Evolutionary conservation across 495 filamentous ascomycete genomes (phyloP).

Genomic region (Opeltia flavorubescens): DNA sequence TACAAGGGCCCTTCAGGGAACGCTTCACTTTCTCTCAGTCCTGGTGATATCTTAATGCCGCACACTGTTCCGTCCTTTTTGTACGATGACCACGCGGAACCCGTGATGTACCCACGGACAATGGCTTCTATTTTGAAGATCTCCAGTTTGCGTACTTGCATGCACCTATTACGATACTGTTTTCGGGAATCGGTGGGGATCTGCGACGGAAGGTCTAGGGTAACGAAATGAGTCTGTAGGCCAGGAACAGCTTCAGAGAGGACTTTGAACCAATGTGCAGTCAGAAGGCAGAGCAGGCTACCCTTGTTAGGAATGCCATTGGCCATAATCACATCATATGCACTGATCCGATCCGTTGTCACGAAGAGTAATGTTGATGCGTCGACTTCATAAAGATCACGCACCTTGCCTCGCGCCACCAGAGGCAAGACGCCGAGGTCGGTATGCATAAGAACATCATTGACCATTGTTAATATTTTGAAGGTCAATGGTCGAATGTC

Average conservation of each 20-base stretch:
- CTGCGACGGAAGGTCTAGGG: slow-evolving; percentile 46
- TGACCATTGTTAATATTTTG: too few species aligned
- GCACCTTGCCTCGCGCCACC: slow-evolving; percentile 60
- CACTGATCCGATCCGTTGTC: slow-evolving; percentile 72
- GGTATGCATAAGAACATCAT: slow-evolving; percentile 12
- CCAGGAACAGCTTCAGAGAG: slow-evolving; percentile 41
- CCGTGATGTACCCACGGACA: slow-evolving; percentile 88
- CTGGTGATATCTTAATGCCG: slow-evolving; percentile 47
- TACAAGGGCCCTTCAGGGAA: slow-evolving; percentile 64
- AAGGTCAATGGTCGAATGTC: too few species aligned
- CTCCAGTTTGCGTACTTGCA: slow-evolving; percentile 67
- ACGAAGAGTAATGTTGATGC: slow-evolving; percentile 71
- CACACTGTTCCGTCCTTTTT: slow-evolving; percentile 64
- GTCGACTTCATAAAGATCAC: slow-evolving; percentile 68
- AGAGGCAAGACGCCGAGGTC: slow-evolving; percentile 43
- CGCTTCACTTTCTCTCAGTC: slow-evolving; percentile 55
- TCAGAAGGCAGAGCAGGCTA: slow-evolving; percentile 55
- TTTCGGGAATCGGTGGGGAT: slow-evolving; percentile 34
- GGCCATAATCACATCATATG: slow-evolving; percentile 82
- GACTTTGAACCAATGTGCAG: slow-evolving; percentile 33
- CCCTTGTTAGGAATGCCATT: slow-evolving; percentile 50
- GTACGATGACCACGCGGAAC: slow-evolving; percentile 80
- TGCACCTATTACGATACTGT: slow-evolving; percentile 52
- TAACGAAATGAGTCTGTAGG: slow-evolving; percentile 64
- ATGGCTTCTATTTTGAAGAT: slow-evolving; percentile 85